Conservation (phyloP, 2,329 filamentous ascomycete species). For the Dactylellina haptotyla region DNA sequence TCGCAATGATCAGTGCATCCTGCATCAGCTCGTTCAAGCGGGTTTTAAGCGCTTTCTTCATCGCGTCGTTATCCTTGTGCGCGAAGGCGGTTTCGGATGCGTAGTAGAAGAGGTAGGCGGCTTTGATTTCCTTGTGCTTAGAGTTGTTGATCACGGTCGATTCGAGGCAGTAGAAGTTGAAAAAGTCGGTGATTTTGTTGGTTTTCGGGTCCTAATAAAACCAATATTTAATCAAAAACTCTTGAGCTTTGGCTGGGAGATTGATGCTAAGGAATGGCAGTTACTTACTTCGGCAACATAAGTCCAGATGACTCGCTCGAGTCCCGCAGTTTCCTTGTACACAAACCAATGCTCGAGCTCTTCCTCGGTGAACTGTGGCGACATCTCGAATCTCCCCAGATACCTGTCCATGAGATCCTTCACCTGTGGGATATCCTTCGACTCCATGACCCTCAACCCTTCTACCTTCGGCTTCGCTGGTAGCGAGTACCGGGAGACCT, state of each 20-base stretch:
- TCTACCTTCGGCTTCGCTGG: conserved; percentile 77
- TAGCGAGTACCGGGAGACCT: conserved; percentile 85
- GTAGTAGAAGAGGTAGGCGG: conserved; percentile 98
- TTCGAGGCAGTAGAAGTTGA: conserved; percentile 95
- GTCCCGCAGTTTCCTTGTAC: conserved; percentile 71
- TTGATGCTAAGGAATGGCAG: background rate
- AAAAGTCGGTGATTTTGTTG: conserved; percentile 91
- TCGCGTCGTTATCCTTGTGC: conserved; percentile 55
- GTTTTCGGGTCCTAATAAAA: conserved; percentile 67
- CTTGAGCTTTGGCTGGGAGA: too few species aligned
- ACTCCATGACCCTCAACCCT: conserved; percentile 82
- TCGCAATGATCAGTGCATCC: conserved; percentile 88
- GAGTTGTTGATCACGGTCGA: conserved; percentile 87
- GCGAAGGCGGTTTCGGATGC: conserved; percentile 80
- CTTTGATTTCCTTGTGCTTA: conserved; percentile 81
- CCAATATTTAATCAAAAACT: too few species aligned
- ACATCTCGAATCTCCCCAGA: conserved; percentile 81
- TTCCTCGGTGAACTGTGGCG: conserved; percentile 79
- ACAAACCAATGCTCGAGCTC: conserved; percentile 91
- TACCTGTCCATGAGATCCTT: conserved; percentile 79
- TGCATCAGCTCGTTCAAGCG: conserved; percentile 82
- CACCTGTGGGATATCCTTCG: conserved; percentile 80
- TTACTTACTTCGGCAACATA: conserved; percentile 91
- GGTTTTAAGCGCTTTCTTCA: conserved; percentile 73
- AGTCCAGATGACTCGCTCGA: conserved; percentile 88